Percentiles rank a stretch among this genome's conserved stretches.
Conservation (phyloP, 75 land plant genomes). For the Chamaecyparis obtusa region DNA sequence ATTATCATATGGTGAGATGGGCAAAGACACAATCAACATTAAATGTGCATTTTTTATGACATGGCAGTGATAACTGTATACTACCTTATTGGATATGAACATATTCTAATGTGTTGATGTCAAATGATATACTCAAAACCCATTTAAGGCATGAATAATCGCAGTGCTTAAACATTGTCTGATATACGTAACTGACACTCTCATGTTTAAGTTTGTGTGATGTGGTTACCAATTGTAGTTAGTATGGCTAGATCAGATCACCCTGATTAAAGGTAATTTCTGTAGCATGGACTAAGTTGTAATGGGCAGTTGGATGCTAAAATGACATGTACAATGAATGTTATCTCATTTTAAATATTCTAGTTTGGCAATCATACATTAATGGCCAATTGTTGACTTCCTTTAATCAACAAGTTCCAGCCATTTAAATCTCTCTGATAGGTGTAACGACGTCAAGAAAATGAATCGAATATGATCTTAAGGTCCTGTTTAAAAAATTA, state of each 20-base stretch:
- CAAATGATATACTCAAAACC: not conserved
- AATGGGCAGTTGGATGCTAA: not conserved
- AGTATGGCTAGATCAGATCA: not conserved
- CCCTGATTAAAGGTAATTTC: not conserved
- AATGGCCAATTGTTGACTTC: not conserved
- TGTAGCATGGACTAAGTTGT: not conserved
- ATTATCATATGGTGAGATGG: not conserved
- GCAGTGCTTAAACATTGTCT: not conserved
- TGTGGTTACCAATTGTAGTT: not conserved
- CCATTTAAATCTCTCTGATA: not conserved
- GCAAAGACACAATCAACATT: not conserved
- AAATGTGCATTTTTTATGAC: too few relatives aligned
- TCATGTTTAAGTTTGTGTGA: not conserved
- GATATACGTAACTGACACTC: not conserved
- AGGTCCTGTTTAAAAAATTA: not conserved
- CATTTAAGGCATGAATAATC: not conserved
- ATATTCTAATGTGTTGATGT: too few relatives aligned
- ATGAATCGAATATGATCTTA: not conserved
- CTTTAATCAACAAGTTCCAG: not conserved
- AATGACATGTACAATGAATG: not conserved
- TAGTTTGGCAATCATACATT: not conserved
- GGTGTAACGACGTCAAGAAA: not conserved
- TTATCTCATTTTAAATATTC: not conserved
- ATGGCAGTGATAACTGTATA: not conserved
- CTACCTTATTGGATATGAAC: not conserved